Conservation (phyloP, 73 alveolate genomes). For the Paraurostyla sp. region DNA sequence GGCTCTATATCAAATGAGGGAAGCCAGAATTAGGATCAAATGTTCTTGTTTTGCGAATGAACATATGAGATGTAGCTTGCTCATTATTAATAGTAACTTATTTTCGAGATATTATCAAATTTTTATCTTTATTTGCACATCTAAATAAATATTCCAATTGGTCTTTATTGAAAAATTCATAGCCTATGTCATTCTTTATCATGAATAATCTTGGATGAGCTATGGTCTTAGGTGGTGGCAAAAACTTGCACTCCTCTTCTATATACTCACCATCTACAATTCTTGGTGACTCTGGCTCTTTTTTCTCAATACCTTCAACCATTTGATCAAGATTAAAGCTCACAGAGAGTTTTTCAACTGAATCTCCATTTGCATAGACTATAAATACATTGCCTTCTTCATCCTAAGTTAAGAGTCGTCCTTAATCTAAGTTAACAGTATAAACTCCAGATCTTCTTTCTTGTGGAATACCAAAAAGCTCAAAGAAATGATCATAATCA, state of each 20-base stretch:
- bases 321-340: slow-evolving; percentile 75
- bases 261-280: slow-evolving; percentile 83
- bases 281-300: slow-evolving; percentile 87
- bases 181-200: slow-evolving; percentile 77
- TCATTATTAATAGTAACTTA: slow-evolving; percentile 28
- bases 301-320: slow-evolving; percentile 70
- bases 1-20: background rate
- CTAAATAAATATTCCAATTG: slow-evolving; percentile 84
- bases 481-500: slow-evolving; percentile 89
- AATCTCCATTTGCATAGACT: slow-evolving; percentile 88
- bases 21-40: background rate
- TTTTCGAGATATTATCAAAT: background rate
- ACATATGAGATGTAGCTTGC: slow-evolving; percentile 41
- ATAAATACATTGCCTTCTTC: slow-evolving; percentile 93
- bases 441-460: slow-evolving; percentile 95
- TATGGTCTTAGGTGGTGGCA: slow-evolving; percentile 86
- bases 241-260: slow-evolving; percentile 86
- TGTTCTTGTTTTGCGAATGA: background rate
- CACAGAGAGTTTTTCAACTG: slow-evolving; percentile 78
- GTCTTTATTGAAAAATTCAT: slow-evolving; percentile 71
- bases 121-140: slow-evolving; percentile 43
- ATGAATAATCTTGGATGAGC: slow-evolving; percentile 82
- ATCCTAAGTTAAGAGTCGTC: slow-evolving; percentile 92
- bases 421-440: slow-evolving; percentile 83
- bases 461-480: slow-evolving; percentile 86